Evolutionary conservation across 148 eudicot genomes (phyloP).

Genomic region (Rheum nobile): DNA sequence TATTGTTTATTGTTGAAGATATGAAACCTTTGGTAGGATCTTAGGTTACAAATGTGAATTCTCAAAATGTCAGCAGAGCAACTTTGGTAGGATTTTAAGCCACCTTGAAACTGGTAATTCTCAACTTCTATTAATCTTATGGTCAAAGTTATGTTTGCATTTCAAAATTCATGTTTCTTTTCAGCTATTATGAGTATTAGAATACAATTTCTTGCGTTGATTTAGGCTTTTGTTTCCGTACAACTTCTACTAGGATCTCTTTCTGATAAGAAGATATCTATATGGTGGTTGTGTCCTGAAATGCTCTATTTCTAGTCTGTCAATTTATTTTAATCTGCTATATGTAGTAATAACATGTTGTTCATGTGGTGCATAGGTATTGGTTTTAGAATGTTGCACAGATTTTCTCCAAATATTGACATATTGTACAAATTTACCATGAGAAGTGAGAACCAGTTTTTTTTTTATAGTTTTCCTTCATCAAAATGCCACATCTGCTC

Average conservation of each 20-base stretch:
- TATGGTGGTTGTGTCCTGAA: background rate
- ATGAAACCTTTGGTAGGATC: too few species aligned
- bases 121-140: background rate
- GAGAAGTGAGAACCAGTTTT: background rate
- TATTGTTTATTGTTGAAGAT: too few species aligned
- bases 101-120: conserved; percentile 67
- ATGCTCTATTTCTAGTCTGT: background rate
- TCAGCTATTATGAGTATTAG: too few species aligned
- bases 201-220: too few species aligned
- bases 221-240: background rate
- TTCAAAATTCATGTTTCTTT: background rate
- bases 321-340: background rate
- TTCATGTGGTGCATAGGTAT: background rate
- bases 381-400: background rate
- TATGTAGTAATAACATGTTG: background rate
- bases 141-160: conserved; percentile 1
- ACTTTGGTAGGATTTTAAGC: too few species aligned
- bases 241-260: too few species aligned
- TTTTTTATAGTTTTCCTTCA: background rate
- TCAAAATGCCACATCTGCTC: background rate
- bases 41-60: too few species aligned
- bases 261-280: background rate
- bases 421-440: background rate
- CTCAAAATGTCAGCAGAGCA: conserved; percentile 48
- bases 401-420: background rate